Evolutionary conservation across 2,329 filamentous ascomycete genomes (phyloP).

Genomic region (Penicillium nordicum): DNA sequence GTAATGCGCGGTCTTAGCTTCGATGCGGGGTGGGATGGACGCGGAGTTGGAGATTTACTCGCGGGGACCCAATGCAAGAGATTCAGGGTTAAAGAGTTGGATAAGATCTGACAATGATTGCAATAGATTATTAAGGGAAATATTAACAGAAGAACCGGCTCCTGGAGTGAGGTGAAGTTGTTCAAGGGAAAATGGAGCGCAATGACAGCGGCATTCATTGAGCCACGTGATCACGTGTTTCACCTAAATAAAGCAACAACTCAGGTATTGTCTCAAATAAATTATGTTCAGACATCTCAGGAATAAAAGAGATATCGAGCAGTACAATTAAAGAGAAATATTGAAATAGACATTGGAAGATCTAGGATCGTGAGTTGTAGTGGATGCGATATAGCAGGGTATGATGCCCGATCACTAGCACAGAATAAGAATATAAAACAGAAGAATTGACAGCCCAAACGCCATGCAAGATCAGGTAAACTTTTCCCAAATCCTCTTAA

Average conservation of each 20-base stretch:
- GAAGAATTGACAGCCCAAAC: constrained; percentile 24
- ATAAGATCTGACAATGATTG: not conserved
- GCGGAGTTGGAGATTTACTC: constrained; percentile 19
- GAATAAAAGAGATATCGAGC: not conserved
- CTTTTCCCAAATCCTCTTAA: constrained; percentile 19
- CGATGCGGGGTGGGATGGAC: constrained; percentile 19
- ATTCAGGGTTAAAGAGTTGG: not conserved
- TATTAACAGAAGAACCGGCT: constrained; percentile 22
- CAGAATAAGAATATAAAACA: constrained; percentile 16
- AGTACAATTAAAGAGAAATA: not conserved
- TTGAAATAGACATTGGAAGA: constrained; percentile 4
- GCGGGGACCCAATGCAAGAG: constrained; percentile 6
- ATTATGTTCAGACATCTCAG: not conserved
- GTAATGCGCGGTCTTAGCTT: constrained; percentile 12
- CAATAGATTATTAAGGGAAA: constrained; percentile 1
- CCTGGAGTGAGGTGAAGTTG: constrained; percentile 6
- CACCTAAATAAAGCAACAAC: not conserved
- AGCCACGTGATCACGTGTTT: constrained; percentile 18
- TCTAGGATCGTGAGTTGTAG: constrained; percentile 16
- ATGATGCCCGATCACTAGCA: constrained; percentile 33
- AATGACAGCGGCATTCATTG: not conserved
- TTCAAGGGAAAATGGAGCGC: constrained; percentile 5
- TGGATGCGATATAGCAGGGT: constrained; percentile 34
- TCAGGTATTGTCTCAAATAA: not conserved
- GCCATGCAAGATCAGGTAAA: constrained; percentile 32